Evolutionary conservation across 202 grass and related monocot species (phyloP).

Genomic region (Elaeis oleifera): DNA sequence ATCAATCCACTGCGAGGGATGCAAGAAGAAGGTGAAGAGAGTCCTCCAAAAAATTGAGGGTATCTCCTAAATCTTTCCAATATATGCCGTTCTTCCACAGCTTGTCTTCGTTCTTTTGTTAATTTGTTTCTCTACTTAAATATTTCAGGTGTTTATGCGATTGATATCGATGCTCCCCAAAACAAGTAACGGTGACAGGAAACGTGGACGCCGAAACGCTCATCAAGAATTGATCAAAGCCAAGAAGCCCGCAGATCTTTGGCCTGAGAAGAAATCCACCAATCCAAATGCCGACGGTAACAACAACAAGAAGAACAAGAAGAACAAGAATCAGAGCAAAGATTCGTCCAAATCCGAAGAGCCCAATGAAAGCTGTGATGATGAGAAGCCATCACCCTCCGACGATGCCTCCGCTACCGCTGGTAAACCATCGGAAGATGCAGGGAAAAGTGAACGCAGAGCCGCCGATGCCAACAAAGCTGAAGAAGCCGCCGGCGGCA

Average conservation of each 20-base stretch:
- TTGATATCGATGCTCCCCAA: slow-evolving; percentile 56
- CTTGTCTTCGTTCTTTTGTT: no score
- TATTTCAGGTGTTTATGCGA: slow-evolving; percentile 50
- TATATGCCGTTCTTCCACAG: no score
- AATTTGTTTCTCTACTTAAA: neutral
- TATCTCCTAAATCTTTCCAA: neutral
- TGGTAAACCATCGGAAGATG: no score
- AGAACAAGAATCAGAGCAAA: slow-evolving; percentile 1
- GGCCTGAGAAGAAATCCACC: slow-evolving; percentile 31
- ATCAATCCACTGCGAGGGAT: slow-evolving; percentile 17
- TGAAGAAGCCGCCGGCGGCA: slow-evolving; percentile 2
- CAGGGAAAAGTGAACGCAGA: no score
- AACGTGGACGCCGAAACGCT: slow-evolving; percentile 42
- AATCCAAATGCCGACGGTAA: slow-evolving; percentile 22
- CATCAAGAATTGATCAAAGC: slow-evolving; percentile 62
- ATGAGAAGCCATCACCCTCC: no score
- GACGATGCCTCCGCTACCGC: no score
- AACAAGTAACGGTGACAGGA: slow-evolving; percentile 54
- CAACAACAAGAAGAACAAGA: slow-evolving; percentile 2
- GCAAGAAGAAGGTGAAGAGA: slow-evolving; percentile 12
- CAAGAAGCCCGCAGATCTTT: slow-evolving; percentile 57
- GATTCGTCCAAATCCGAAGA: neutral
- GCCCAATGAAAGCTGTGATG: no score
- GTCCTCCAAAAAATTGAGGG: slow-evolving; percentile 3
- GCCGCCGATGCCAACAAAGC: neutral